Base-by-base conservation (phyloP, 164 flowering plant genomes). In the Macadamia integrifolia region DNA sequence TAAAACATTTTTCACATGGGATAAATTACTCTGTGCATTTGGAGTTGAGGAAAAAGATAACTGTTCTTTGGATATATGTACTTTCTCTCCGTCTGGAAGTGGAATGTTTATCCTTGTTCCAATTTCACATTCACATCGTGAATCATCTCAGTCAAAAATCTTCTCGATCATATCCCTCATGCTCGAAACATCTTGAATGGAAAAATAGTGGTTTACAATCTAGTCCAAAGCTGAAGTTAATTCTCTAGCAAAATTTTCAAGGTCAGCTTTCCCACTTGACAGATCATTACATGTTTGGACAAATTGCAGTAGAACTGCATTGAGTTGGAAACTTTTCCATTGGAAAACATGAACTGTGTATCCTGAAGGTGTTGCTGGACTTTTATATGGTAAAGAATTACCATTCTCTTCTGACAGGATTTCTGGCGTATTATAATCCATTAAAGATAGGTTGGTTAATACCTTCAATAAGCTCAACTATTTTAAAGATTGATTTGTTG, bases 261-360 rank as follows among this genome's bases (percentile, higher is more conserved):
- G 67, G 69, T 72, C 76, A 40, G 70, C 76, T 56, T 79, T 85
- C 58, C 84, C 89, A 62, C 72, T 68, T 79, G 42, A 86, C 71
- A 70, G 85, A 74, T 40, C 23, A 23, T 23, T 23, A 23, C 23
- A 23, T 23, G 23, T 23, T 23, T 23, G 23, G 23, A 23, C 23
- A 23, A 23, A 23, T 23, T 23, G 23, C 23, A 23, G 23, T 23
- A 23, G 23, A 23, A 23, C 23, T 23, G 74, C 59, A 70, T 61
- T 75, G 18, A 90, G 75, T 69, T 90, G 92, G 67, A 86, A 79
- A 49, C 75, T 69, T 76, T 79, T 85, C 92, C 92, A 88, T 28
- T 85, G 92, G 61, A 91, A 85, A 65, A 85, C 85, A 69, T 78
- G 89, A 72, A 86, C 82, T 48, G 60, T 73, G 79, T 82, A 84